These are phyloP conservation scores for Zelonia costaricensis DNA, from an alignment of 208 protist species.

Conservation along the genomic window DNA sequence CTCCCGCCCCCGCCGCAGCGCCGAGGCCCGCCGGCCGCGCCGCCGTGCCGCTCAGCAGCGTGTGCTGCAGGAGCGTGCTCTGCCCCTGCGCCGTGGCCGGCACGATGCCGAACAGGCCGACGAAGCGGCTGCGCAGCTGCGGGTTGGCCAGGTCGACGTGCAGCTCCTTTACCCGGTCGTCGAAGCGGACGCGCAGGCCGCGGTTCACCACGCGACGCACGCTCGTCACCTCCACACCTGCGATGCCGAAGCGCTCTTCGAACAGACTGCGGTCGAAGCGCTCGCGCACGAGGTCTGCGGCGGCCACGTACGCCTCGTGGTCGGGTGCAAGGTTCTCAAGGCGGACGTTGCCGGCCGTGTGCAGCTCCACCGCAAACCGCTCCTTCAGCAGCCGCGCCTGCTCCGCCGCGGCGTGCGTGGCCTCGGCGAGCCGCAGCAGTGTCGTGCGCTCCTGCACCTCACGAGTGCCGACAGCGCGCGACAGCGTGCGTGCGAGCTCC, in stretches of 20 bases:
- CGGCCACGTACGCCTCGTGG: slow-evolving; percentile 68
- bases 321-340: slow-evolving; percentile 66
- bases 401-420: slow-evolving; percentile 8
- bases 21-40: neutral
- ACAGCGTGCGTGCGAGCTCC: slow-evolving; percentile 26
- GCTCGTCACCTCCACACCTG: slow-evolving; percentile 54
- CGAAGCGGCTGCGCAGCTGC: slow-evolving; percentile 56
- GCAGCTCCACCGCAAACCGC: slow-evolving; percentile 78
- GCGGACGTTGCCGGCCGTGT: slow-evolving; percentile 91
- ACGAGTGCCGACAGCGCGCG: slow-evolving; percentile 60
- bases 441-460: slow-evolving; percentile 64
- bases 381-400: slow-evolving; percentile 51
- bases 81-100: slow-evolving; percentile 34
- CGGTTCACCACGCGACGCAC: slow-evolving; percentile 86
- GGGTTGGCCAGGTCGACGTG: slow-evolving; percentile 78
- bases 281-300: slow-evolving; percentile 55
- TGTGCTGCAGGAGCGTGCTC: slow-evolving; percentile 48
- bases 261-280: slow-evolving; percentile 72
- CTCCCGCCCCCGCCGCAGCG: too few species aligned
- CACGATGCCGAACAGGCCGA: slow-evolving; percentile 83
- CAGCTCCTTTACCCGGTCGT: slow-evolving; percentile 68
- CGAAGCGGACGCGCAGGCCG: slow-evolving; percentile 81
- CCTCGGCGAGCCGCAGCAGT: slow-evolving; percentile 35
- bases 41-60: slow-evolving; percentile 33
- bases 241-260: slow-evolving; percentile 51